A percentile compares a stretch with the other conserved stretches of the same genome.
These are phyloP conservation scores for Amylostereum areolatum DNA, from an alignment of 1,284 basidiomycete genomes.

Conservation along the genomic window DNA sequence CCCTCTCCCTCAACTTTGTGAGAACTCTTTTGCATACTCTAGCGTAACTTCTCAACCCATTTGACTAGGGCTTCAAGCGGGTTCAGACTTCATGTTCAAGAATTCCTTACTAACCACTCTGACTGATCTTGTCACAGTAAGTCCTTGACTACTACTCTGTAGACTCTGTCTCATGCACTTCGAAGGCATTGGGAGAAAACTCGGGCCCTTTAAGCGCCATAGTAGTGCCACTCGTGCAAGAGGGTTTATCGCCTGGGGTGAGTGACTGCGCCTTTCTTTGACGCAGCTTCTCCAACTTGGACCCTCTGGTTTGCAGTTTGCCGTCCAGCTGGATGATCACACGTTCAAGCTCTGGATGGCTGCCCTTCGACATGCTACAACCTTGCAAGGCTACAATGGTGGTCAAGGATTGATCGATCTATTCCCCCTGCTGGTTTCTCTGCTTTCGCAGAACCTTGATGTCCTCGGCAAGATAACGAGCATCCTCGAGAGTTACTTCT, in stretches of 20 bases:
- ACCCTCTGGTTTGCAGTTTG: slow-evolving; percentile 39
- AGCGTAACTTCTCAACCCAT: slow-evolving; percentile 2
- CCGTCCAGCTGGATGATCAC: slow-evolving; percentile 75
- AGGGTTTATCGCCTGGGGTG: slow-evolving; percentile 65
- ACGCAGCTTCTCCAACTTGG: background rate
- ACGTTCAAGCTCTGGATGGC: slow-evolving; percentile 72
- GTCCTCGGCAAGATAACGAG: slow-evolving; percentile 60
- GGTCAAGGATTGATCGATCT: slow-evolving; percentile 59
- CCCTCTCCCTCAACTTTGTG: slow-evolving; percentile 74
- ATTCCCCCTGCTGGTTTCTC: slow-evolving; percentile 56
- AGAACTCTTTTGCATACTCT: slow-evolving; percentile 20
- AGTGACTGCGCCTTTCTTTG: slow-evolving; percentile 12
- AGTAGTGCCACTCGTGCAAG: slow-evolving; percentile 71
- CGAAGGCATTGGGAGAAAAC: slow-evolving; percentile 56
- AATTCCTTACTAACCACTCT: slow-evolving; percentile 67
- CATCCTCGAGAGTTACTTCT: slow-evolving; percentile 77
- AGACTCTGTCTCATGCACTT: background rate
- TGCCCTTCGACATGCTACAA: slow-evolving; percentile 63
- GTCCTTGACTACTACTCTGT: slow-evolving; percentile 10
- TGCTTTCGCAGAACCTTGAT: slow-evolving; percentile 71
- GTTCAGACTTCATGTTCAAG: slow-evolving; percentile 78
- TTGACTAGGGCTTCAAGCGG: slow-evolving; percentile 55
- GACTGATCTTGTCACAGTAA: slow-evolving; percentile 66
- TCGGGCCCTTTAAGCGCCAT: slow-evolving; percentile 51
- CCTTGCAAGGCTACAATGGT: slow-evolving; percentile 42